phyloP scores from a whole-genome alignment of 345 rosid species.

The Dipteronia sinensis region DNA sequence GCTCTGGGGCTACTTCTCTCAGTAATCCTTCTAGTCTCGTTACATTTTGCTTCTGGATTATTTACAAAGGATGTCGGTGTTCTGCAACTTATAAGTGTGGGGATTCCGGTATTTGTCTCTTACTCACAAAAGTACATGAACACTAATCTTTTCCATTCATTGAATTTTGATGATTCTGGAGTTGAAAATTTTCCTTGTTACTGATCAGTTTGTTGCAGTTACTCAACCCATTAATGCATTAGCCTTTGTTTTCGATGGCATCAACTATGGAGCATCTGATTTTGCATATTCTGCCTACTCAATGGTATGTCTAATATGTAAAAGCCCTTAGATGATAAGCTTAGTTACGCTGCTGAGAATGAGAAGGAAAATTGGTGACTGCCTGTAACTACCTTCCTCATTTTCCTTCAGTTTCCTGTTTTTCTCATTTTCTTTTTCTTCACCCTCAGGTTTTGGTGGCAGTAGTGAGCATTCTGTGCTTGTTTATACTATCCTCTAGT shows the following conservation, averaged over 20 bases:
- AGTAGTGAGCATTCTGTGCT: constrained; percentile 31
- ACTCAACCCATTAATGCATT: constrained; percentile 71
- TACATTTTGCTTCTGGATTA: constrained; percentile 42
- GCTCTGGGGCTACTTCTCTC: constrained; percentile 51
- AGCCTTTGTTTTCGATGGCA: constrained; percentile 70
- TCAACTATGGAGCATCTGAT: constrained; percentile 71
- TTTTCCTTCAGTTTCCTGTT: constrained; percentile 1
- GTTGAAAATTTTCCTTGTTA: constrained; percentile 8
- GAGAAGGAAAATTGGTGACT: not conserved
- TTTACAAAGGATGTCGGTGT: constrained; percentile 46
- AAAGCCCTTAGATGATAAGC: not conserved
- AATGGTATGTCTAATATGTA: constrained; percentile 43
- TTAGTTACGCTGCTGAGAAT: not conserved
- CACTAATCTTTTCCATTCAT: not conserved
- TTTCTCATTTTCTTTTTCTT: not conserved
- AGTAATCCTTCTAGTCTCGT: constrained; percentile 32
- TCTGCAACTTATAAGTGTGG: constrained; percentile 43
- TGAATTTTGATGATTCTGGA: not conserved
- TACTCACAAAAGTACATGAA: constrained; percentile 8
- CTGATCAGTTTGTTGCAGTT: constrained; percentile 50
- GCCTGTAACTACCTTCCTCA: not conserved
- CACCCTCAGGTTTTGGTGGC: constrained; percentile 39
- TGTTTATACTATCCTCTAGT: constrained; percentile 33
- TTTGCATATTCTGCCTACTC: constrained; percentile 66
- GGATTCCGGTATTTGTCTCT: constrained; percentile 48